Percentiles rank a stretch among this genome's conserved stretches.
Conservation (phyloP, 257 asterid species). For the Lycium ferocissimum region DNA sequence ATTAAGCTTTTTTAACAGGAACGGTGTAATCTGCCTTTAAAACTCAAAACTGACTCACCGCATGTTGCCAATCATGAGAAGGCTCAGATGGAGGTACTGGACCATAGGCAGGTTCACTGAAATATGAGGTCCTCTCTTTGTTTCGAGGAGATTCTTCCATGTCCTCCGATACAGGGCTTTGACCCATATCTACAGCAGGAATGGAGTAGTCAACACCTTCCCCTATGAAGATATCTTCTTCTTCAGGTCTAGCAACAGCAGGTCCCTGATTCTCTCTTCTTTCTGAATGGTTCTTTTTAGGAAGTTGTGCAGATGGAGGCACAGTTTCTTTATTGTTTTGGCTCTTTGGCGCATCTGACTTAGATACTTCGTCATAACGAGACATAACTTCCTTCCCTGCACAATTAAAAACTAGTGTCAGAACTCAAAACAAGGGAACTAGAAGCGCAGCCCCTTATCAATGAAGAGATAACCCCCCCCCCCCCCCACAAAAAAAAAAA, state of each 20-base stretch:
- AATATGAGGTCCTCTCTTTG: slow-evolving; percentile 74
- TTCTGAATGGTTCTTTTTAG: slow-evolving; percentile 57
- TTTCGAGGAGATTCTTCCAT: slow-evolving; percentile 99
- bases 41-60: slow-evolving; percentile 51
- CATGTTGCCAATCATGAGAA: slow-evolving; percentile 82
- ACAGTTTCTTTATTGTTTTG: slow-evolving; percentile 58
- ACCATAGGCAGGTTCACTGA: slow-evolving; percentile 85
- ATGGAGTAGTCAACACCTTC: slow-evolving; percentile 85
- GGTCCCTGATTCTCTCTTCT: slow-evolving; percentile 61
- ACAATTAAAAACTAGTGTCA: slow-evolving; percentile 39
- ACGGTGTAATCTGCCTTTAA: slow-evolving; percentile 19
- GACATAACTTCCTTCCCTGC: slow-evolving; percentile 55
- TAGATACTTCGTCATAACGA: slow-evolving; percentile 64
- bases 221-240: slow-evolving; percentile 94
- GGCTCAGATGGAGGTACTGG: slow-evolving; percentile 92
- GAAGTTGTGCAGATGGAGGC: slow-evolving; percentile 90
- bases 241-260: slow-evolving; percentile 62
- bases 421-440: background rate
- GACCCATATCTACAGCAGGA: slow-evolving; percentile 89
- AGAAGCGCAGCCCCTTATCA: background rate
- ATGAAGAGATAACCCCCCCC: no score
- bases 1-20: background rate
- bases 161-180: slow-evolving; percentile 94
- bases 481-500: no score
- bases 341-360: slow-evolving; percentile 54